phyloP scores from a whole-genome alignment of 306 rosid genomes.

The Pachyrhizus erosus region DNA sequence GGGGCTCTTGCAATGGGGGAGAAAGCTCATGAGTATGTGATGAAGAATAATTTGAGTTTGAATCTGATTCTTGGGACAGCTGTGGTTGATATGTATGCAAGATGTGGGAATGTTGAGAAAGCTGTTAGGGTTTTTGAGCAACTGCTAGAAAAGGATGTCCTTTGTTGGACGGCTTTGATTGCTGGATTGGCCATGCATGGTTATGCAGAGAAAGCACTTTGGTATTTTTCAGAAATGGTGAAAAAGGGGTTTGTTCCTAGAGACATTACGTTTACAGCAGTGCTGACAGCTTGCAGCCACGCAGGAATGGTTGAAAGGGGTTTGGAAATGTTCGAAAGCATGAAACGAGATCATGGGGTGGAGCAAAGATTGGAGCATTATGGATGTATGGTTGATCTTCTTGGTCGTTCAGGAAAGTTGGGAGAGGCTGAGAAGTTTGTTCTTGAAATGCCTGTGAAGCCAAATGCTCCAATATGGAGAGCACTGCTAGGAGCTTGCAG shows the following conservation, averaged over 20 bases:
- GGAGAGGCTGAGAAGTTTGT: slow-evolving; percentile 57
- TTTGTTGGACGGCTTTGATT: slow-evolving; percentile 55
- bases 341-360: slow-evolving; percentile 46
- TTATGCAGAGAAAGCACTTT: slow-evolving; percentile 48
- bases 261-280: slow-evolving; percentile 57
- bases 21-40: slow-evolving; percentile 49
- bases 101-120: slow-evolving; percentile 55
- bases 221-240: slow-evolving; percentile 48
- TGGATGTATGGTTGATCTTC: slow-evolving; percentile 61
- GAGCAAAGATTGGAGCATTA: slow-evolving; percentile 59
- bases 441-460: slow-evolving; percentile 57
- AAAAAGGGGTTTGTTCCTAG: slow-evolving; percentile 40
- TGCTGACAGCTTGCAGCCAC: slow-evolving; percentile 56
- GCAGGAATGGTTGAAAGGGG: slow-evolving; percentile 51
- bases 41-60: slow-evolving; percentile 44
- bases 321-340: slow-evolving; percentile 46
- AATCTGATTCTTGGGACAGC: slow-evolving; percentile 57
- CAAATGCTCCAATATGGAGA: slow-evolving; percentile 58
- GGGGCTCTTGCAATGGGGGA: slow-evolving; percentile 54
- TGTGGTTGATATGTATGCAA: slow-evolving; percentile 58
- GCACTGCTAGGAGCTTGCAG: slow-evolving; percentile 60
- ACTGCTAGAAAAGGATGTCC: slow-evolving; percentile 43
- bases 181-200: slow-evolving; percentile 59
- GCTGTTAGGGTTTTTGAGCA: slow-evolving; percentile 47
- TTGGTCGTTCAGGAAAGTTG: slow-evolving; percentile 55